Percentiles rank a stretch among this genome's conserved stretches.
Evolutionary conservation across 371 early-diverging fungal species (phyloP).

Genomic region (Rhizopus sp.): DNA sequence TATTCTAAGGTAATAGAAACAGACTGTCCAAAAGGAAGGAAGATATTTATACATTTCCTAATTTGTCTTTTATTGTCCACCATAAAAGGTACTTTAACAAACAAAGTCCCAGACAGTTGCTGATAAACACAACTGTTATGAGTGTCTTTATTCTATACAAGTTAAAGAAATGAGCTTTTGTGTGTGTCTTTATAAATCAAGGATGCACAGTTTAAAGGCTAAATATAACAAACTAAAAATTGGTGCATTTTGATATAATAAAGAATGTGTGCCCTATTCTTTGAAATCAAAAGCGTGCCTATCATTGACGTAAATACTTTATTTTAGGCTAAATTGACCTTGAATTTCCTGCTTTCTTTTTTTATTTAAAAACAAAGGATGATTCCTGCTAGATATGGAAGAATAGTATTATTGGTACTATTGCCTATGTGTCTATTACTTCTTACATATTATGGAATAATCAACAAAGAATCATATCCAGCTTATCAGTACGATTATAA

Average conservation of each 20-base stretch:
- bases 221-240: not conserved
- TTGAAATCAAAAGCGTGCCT: not conserved
- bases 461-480: conserved; percentile 8
- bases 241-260: not conserved
- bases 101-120: too few relatives aligned
- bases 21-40: too few relatives aligned
- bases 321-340: too few relatives aligned
- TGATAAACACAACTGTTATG: too few relatives aligned
- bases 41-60: too few relatives aligned
- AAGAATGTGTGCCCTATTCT: not conserved
- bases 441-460: conserved; percentile 15
- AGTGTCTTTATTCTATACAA: too few relatives aligned
- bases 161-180: too few relatives aligned
- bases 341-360: conserved; percentile 2
- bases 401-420: conserved; percentile 17
- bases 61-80: too few relatives aligned
- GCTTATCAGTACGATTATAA: conserved; percentile 22
- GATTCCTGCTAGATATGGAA: conserved; percentile 27
- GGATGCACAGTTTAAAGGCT: not conserved
- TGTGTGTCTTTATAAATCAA: not conserved
- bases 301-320: not conserved
- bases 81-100: too few relatives aligned
- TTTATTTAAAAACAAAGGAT: conserved; percentile 5
- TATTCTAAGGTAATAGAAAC: too few relatives aligned
- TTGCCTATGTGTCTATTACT: conserved; percentile 21